Evolutionary conservation across 2,329 filamentous ascomycete species (phyloP).

Genomic region (Didymella sp.): DNA sequence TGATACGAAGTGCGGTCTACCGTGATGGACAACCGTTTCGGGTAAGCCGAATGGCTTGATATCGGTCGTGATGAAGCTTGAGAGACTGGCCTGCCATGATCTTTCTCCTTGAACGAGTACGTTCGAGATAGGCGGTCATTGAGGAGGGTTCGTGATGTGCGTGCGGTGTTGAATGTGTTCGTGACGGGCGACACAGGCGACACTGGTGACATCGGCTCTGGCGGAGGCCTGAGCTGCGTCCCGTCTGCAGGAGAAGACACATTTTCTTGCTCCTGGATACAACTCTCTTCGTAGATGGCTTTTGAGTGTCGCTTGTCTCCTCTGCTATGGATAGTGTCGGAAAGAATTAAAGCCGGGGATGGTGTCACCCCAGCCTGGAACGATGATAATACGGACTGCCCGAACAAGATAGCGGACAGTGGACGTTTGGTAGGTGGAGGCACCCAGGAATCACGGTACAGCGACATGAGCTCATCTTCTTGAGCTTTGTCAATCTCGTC

Average conservation of each 20-base stretch:
- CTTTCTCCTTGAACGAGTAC: constrained; percentile 13
- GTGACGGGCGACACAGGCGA: not conserved
- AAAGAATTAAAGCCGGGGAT: not conserved
- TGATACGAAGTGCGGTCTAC: not conserved
- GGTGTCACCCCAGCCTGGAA: constrained; percentile 11
- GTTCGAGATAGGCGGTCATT: constrained; percentile 5
- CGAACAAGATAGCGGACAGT: constrained; percentile 26
- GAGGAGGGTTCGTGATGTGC: constrained; percentile 6
- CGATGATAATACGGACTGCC: constrained; percentile 28
- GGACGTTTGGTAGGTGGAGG: constrained; percentile 23
- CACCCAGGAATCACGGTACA: constrained; percentile 29
- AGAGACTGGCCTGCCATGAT: constrained; percentile 15
- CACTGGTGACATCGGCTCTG: constrained; percentile 1
- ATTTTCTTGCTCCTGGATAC: not conserved
- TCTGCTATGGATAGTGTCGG: not conserved
- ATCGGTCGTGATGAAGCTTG: constrained; percentile 11
- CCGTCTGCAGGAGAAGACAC: not conserved
- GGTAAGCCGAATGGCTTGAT: constrained; percentile 8
- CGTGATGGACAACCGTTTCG: constrained; percentile 12
- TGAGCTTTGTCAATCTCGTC: constrained; percentile 14
- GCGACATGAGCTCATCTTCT: constrained; percentile 26
- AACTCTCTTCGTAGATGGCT: constrained; percentile 1
- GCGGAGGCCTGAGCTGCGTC: not conserved
- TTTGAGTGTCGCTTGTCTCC: constrained; percentile 1
- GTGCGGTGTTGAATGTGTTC: constrained; percentile 11